Evolutionary conservation across 2,329 filamentous ascomycete species (phyloP).

Genomic region (Nemania sp.): DNA sequence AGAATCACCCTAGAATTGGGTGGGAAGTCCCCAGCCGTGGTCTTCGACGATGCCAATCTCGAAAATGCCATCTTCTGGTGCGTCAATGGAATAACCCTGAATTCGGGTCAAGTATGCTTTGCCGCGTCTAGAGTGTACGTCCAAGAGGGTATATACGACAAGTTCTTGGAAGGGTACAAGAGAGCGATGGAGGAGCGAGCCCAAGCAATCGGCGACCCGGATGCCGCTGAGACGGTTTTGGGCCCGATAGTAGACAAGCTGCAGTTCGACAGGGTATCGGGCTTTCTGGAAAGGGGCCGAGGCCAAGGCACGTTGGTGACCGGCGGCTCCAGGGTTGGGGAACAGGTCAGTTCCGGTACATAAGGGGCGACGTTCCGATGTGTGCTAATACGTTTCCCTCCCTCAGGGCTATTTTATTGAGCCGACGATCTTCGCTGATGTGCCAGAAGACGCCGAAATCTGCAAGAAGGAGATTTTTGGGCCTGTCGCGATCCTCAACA

Average conservation of each 20-base stretch:
- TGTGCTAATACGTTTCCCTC: conserved; percentile 2
- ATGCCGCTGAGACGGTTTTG: conserved; percentile 16
- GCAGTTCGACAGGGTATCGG: conserved; percentile 50
- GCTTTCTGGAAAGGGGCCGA: conserved; percentile 49
- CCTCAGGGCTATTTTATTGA: conserved; percentile 47
- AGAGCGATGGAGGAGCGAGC: conserved; percentile 24
- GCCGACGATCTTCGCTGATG: conserved; percentile 51
- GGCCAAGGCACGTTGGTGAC: conserved; percentile 44
- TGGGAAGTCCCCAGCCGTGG: conserved; percentile 26
- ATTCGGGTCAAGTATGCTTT: conserved; percentile 24
- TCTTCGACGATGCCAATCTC: conserved; percentile 28
- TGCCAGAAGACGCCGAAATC: conserved; percentile 49
- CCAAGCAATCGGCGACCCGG: conserved; percentile 19
- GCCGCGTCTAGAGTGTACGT: conserved; percentile 26
- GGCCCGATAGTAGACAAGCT: conserved; percentile 57
- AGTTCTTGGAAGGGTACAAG: conserved; percentile 23
- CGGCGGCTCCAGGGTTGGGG: conserved; percentile 36
- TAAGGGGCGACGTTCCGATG: conserved; percentile 24
- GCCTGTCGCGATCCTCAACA: conserved; percentile 57
- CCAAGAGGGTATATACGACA: conserved; percentile 28
- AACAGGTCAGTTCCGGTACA: conserved; percentile 39
- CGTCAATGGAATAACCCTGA: conserved; percentile 20
- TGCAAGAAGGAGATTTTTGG: conserved; percentile 61
- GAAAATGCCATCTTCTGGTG: conserved; percentile 28
- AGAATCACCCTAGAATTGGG: conserved; percentile 28